Conservation (phyloP, 768 basidiomycete genomes). For the Tricholoma terreum region DNA sequence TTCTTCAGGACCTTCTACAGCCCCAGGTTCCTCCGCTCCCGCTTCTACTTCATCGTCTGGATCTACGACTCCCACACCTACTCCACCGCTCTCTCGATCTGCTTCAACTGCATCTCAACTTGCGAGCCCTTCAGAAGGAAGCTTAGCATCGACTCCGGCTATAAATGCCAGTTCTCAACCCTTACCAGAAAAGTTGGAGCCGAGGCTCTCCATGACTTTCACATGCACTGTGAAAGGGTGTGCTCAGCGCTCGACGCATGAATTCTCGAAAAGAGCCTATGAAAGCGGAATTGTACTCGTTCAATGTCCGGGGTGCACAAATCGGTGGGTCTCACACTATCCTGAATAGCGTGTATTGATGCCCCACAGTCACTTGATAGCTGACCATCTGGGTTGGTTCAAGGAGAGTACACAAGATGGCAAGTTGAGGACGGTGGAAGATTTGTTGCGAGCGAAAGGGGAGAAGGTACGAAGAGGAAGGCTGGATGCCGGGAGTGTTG, state of each 20-base stretch:
- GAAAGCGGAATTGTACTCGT: constrained; percentile 86
- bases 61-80: neutral
- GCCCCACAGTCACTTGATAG: constrained; percentile 68
- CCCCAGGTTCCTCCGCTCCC: neutral
- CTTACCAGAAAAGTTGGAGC: constrained; percentile 46
- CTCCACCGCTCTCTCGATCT: neutral
- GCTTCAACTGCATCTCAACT: neutral
- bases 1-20: neutral
- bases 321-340: constrained; percentile 58
- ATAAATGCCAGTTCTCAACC: constrained; percentile 23
- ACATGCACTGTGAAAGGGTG: constrained; percentile 82
- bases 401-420: constrained; percentile 75
- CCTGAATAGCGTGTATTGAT: neutral
- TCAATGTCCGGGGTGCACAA: constrained; percentile 88
- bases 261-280: constrained; percentile 84
- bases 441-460: constrained; percentile 73
- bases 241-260: constrained; percentile 75
- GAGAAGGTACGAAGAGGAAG: constrained; percentile 63
- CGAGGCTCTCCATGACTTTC: constrained; percentile 72
- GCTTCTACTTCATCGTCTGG: constrained; percentile 2
- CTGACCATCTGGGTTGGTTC: constrained; percentile 92
- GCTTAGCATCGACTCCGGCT: constrained; percentile 4
- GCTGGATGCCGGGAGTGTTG: constrained; percentile 46
- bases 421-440: constrained; percentile 76
- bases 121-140: neutral